Evolutionary conservation across 2,329 filamentous ascomycete genomes (phyloP).

Genomic region (Tolypocladium pustulatum): DNA sequence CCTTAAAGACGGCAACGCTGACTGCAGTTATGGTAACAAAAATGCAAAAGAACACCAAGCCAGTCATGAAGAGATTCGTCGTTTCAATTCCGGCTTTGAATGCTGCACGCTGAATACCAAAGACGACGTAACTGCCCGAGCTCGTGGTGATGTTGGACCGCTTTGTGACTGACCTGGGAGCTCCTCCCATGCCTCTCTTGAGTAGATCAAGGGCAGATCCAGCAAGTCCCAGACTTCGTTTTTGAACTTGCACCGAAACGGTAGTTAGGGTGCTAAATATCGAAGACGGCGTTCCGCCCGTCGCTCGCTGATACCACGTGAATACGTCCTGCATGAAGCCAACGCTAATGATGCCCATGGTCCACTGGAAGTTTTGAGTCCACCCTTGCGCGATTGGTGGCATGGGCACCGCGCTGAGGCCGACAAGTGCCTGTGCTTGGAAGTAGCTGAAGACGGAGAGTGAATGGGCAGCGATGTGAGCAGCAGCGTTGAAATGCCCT

Average conservation of each 20-base stretch:
- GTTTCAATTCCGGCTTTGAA: slow-evolving; percentile 67
- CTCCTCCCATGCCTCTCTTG: slow-evolving; percentile 43
- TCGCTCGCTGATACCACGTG: slow-evolving; percentile 93
- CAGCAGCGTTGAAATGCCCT: slow-evolving; percentile 86
- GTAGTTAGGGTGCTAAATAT: slow-evolving; percentile 64
- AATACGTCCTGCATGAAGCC: slow-evolving; percentile 77
- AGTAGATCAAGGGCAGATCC: slow-evolving; percentile 28
- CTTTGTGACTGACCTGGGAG: slow-evolving; percentile 37
- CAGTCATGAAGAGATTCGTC: slow-evolving; percentile 90
- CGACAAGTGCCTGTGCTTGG: slow-evolving; percentile 86
- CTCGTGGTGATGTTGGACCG: slow-evolving; percentile 42
- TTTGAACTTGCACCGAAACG: slow-evolving; percentile 77
- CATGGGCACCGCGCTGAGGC: slow-evolving; percentile 68
- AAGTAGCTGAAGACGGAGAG: slow-evolving; percentile 89
- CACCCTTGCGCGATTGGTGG: slow-evolving; percentile 84
- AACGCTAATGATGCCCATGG: slow-evolving; percentile 86
- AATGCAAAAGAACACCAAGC: slow-evolving; percentile 77
- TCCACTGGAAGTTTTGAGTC: slow-evolving; percentile 98
- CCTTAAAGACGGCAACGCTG: slow-evolving; percentile 70
- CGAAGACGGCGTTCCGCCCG: slow-evolving; percentile 73
- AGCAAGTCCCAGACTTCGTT: slow-evolving; percentile 34
- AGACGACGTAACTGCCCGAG: slow-evolving; percentile 52
- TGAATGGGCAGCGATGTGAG: slow-evolving; percentile 87
- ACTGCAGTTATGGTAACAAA: slow-evolving; percentile 68
- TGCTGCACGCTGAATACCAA: slow-evolving; percentile 79